phyloP scores from a whole-genome alignment of 2,329 filamentous ascomycete genomes.

The Graphilbum ipis-grandicollis region DNA sequence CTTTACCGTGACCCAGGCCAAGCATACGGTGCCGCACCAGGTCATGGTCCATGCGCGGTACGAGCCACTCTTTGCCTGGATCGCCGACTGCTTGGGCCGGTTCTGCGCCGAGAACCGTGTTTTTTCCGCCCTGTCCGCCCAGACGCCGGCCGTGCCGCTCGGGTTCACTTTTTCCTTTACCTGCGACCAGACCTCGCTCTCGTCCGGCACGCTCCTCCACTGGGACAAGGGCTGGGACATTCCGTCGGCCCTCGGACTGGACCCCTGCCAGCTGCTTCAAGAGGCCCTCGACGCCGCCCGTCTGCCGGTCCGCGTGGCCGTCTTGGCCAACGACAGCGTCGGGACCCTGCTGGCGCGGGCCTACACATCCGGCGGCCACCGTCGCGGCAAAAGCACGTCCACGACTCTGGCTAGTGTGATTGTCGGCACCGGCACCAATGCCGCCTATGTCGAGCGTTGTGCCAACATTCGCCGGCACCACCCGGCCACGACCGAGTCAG shows the following conservation, averaged over 20 bases:
- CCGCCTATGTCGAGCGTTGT: constrained; percentile 90
- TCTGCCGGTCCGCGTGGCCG: constrained; percentile 82
- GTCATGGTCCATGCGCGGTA: constrained; percentile 78
- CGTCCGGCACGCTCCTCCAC: constrained; percentile 78
- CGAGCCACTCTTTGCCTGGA: constrained; percentile 73
- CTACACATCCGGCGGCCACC: constrained; percentile 37
- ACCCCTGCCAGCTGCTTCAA: constrained; percentile 82
- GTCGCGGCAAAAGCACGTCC: constrained; percentile 33
- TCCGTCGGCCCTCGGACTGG: constrained; percentile 73
- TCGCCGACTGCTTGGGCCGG: constrained; percentile 79
- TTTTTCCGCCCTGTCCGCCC: constrained; percentile 35
- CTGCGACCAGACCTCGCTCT: constrained; percentile 81
- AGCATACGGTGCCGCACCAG: constrained; percentile 74
- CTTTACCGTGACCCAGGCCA: constrained; percentile 81
- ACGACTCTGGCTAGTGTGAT: constrained; percentile 60
- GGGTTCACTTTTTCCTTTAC: constrained; percentile 98
- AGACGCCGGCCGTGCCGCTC: constrained; percentile 59
- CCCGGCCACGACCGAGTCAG: neutral
- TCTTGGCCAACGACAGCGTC: constrained; percentile 95
- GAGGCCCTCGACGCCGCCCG: constrained; percentile 67
- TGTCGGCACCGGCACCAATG: constrained; percentile 93
- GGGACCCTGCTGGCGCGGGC: constrained; percentile 93
- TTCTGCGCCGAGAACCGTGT: constrained; percentile 49
- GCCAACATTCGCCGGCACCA: constrained; percentile 35
- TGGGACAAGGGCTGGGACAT: constrained; percentile 99